phyloP scores from a whole-genome alignment of 148 eudicot species.

The Agrostemma githago region DNA sequence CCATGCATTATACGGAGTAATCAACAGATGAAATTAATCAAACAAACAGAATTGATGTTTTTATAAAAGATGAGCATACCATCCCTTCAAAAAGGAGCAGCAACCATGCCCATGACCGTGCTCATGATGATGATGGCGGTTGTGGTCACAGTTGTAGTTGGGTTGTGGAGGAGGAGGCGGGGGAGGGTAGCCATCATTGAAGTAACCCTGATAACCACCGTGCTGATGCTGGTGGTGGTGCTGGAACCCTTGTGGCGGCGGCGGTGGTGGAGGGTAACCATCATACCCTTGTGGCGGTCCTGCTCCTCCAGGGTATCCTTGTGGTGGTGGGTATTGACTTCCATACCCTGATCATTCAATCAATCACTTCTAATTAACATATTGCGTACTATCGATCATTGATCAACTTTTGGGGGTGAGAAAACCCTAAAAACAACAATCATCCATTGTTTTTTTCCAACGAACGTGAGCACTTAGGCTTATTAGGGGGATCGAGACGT shows the following conservation, averaged over 20 bases:
- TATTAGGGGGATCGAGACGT: too few species aligned
- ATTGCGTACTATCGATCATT: neutral
- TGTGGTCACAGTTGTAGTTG: slow-evolving; percentile 26
- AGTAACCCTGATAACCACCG: slow-evolving; percentile 57
- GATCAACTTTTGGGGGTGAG: neutral
- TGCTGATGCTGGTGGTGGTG: slow-evolving; percentile 38
- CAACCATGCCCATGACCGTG: slow-evolving; percentile 27
- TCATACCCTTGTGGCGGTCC: slow-evolving; percentile 29
- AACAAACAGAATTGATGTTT: neutral
- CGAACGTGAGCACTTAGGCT: too few species aligned
- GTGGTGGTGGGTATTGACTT: slow-evolving; percentile 36
- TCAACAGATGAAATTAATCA: neutral
- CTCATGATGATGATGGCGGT: slow-evolving; percentile 39
- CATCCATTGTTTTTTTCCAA: too few species aligned
- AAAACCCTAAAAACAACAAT: too few species aligned
- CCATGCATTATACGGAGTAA: neutral
- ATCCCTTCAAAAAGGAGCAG: slow-evolving; percentile 50
- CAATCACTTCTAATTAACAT: neutral
- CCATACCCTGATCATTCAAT: slow-evolving; percentile 26
- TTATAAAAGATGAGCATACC: slow-evolving; percentile 31
- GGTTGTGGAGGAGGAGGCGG: slow-evolving; percentile 49
- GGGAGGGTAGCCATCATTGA: slow-evolving; percentile 47
- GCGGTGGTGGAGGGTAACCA: slow-evolving; percentile 36
- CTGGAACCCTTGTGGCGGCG: slow-evolving; percentile 32
- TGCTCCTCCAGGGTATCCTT: slow-evolving; percentile 17